Percentiles rank a stretch among this genome's conserved stretches.
These are phyloP conservation scores for Candida ponderosae DNA, from an alignment of 805 yeast species.

Conservation along the genomic window DNA sequence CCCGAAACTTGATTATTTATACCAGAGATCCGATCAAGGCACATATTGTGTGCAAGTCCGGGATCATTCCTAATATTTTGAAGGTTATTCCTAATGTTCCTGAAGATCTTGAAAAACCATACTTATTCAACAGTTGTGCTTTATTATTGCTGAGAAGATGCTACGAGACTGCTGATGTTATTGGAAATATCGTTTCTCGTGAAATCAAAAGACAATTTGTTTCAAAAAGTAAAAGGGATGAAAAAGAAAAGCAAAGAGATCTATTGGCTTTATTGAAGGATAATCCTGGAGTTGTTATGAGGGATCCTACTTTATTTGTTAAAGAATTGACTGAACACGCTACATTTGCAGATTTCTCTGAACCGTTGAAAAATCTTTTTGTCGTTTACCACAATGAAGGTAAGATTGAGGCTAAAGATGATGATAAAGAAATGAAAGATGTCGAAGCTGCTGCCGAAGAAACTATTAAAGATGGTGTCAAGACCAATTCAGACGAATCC, in stretches of 20 bases:
- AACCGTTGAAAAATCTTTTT: conserved; percentile 21
- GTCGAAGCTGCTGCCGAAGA: conserved; percentile 16
- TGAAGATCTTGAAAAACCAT: conserved; percentile 28
- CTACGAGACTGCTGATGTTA: conserved; percentile 50
- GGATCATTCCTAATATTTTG: conserved; percentile 39
- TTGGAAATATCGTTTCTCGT: conserved; percentile 39
- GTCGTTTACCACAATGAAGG: conserved; percentile 12
- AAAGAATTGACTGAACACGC: conserved; percentile 34
- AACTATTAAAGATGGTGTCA: conserved; percentile 7
- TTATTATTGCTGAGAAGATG: conserved; percentile 57
- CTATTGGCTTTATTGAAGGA: conserved; percentile 41
- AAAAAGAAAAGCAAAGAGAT: conserved; percentile 31
- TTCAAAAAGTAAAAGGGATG: conserved; percentile 23
- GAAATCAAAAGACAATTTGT: conserved; percentile 42
- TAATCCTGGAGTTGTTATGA: conserved; percentile 33
- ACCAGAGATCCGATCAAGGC: conserved; percentile 37
- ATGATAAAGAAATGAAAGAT: conserved; percentile 8
- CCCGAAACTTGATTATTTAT: conserved; percentile 47
- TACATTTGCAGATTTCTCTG: conserved; percentile 37
- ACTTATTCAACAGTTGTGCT: conserved; percentile 38
- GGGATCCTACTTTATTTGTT: conserved; percentile 42
- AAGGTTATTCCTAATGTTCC: conserved; percentile 29
- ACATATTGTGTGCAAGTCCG: conserved; percentile 34
- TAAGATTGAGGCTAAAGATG: conserved; percentile 16
- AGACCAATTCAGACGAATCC: conserved; percentile 5